Evolutionary conservation across 257 asterid species (phyloP).

Genomic region (Solanum bulbocastanum): DNA sequence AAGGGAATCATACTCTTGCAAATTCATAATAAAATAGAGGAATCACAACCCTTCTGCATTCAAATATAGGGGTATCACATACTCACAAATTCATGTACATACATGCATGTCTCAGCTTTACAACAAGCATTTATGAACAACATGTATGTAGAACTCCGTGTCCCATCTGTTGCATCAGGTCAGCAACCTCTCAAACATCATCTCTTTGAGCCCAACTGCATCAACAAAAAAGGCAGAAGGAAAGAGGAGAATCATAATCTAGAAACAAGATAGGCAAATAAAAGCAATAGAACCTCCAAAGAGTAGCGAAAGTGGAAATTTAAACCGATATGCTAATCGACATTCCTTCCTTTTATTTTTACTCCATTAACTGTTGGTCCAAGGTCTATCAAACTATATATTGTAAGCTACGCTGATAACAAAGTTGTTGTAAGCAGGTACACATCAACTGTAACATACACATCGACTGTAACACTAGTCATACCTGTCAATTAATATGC

Average conservation of each 20-base stretch:
- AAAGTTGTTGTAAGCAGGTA: background rate
- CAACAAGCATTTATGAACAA: conserved; percentile 58
- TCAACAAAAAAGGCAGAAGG: background rate
- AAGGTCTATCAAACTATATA: background rate
- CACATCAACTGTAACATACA: background rate
- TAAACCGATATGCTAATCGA: background rate
- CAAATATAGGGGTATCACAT: background rate
- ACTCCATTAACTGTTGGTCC: background rate
- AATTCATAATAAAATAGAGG: background rate
- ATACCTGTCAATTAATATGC: conserved; percentile 87
- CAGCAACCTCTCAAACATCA: conserved; percentile 96
- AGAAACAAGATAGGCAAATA: background rate
- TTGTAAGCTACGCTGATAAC: background rate
- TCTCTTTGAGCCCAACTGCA: conserved; percentile 96
- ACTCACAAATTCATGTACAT: background rate
- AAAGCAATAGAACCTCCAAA: background rate
- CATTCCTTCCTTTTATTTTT: background rate
- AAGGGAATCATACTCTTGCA: too few species aligned
- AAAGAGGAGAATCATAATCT: background rate
- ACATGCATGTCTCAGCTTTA: conserved; percentile 94
- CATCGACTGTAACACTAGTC: background rate
- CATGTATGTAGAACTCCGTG: conserved; percentile 45
- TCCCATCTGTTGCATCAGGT: conserved; percentile 96
- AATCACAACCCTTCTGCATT: background rate
- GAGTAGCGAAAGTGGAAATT: background rate